phyloP scores from a whole-genome alignment of 495 filamentous ascomycete species.

The Xylaria flabelliformis region DNA sequence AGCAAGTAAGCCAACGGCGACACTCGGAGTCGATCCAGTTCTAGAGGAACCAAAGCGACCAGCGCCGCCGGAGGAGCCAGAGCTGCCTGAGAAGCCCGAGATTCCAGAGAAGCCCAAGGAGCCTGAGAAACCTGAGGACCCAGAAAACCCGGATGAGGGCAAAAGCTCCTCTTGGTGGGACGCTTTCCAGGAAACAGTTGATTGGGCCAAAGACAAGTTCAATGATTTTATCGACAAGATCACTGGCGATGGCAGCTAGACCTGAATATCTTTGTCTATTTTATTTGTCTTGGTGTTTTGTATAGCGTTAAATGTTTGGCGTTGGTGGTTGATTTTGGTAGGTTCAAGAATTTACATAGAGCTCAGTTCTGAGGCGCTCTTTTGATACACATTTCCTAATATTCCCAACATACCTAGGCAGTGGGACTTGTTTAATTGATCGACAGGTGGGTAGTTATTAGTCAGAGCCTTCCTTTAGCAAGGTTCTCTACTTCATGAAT shows the following conservation, averaged over 20 bases:
- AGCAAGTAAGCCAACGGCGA: slow-evolving; percentile 17
- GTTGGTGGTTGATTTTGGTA: slow-evolving; percentile 1
- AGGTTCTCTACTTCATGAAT: neutral
- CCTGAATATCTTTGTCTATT: neutral
- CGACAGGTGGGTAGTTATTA: neutral
- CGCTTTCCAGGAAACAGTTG: slow-evolving; percentile 34
- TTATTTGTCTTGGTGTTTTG: slow-evolving; percentile 1
- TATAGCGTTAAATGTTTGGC: slow-evolving; percentile 18
- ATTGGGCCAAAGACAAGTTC: slow-evolving; percentile 58
- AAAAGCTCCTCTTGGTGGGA: slow-evolving; percentile 37
- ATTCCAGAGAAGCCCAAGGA: neutral
- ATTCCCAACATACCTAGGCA: neutral
- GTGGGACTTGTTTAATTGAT: neutral
- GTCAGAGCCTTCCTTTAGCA: neutral
- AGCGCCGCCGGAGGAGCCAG: slow-evolving; percentile 1
- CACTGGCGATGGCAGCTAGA: slow-evolving; percentile 6
- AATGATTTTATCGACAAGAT: slow-evolving; percentile 50
- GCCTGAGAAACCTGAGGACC: slow-evolving; percentile 20
- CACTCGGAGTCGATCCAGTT: neutral
- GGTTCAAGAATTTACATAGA: neutral
- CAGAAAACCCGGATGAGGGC: slow-evolving; percentile 29
- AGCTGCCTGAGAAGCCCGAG: slow-evolving; percentile 23
- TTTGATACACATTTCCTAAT: neutral
- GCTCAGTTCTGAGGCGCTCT: neutral
- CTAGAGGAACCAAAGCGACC: slow-evolving; percentile 4